These are phyloP conservation scores for Chlamydomonas schloesseri DNA, from an alignment of 139 green algal species.

Conservation along the genomic window DNA sequence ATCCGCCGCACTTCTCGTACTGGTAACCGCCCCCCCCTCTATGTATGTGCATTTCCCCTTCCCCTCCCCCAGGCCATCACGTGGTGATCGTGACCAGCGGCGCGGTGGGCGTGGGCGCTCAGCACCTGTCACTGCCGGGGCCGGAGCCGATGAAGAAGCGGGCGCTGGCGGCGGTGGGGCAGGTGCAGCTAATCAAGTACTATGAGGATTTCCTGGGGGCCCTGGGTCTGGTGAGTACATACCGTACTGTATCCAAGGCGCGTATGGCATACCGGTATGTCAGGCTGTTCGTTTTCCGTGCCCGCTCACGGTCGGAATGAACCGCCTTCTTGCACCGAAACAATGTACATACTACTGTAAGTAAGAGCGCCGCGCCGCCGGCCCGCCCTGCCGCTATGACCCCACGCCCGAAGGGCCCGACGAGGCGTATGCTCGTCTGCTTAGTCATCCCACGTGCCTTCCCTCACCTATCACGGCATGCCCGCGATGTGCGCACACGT, in stretches of 20 bases:
- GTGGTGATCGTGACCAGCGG: constrained; percentile 93
- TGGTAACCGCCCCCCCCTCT: too few relatives aligned
- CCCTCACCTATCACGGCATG: neutral
- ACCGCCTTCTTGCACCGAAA: too few relatives aligned
- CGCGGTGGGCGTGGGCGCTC: constrained; percentile 90
- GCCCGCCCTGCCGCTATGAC: too few relatives aligned
- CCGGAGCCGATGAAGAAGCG: constrained; percentile 84
- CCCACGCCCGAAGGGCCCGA: too few relatives aligned
- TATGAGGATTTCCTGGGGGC: constrained; percentile 92
- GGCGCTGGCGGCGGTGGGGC: constrained; percentile 85
- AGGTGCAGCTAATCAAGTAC: constrained; percentile 90
- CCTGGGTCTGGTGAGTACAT: constrained; percentile 78
- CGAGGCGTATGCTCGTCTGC: too few relatives aligned
- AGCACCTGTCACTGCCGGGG: constrained; percentile 76
- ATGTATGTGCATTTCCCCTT: too few relatives aligned
- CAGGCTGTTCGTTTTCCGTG: neutral
- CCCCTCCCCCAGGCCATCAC: constrained; percentile 82
- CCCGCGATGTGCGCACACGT: too few relatives aligned
- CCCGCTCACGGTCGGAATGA: neutral
- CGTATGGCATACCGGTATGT: too few relatives aligned
- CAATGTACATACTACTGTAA: too few relatives aligned
- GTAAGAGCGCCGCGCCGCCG: too few relatives aligned
- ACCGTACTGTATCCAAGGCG: neutral
- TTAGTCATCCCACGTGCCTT: neutral
- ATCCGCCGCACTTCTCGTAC: too few relatives aligned